Evolutionary conservation across 257 asterid genomes (phyloP).

Genomic region (Jacaranda mimosifolia): DNA sequence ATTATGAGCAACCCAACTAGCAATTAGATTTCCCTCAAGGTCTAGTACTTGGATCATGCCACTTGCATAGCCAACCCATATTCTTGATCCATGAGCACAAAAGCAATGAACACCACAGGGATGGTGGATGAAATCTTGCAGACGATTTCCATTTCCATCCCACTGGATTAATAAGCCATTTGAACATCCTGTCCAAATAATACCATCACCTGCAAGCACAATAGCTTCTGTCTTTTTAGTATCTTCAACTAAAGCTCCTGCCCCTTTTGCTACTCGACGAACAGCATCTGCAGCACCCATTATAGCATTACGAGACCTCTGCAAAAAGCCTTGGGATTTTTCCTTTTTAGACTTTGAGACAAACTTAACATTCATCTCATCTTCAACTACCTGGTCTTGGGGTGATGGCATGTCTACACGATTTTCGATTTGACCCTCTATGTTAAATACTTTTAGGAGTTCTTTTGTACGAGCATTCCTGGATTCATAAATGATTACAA

Average conservation of each 20-base stretch:
- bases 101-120: constrained; percentile 65
- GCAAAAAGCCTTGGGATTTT: constrained; percentile 79
- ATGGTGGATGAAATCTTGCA: constrained; percentile 75
- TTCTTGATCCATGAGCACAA: constrained; percentile 64
- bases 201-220: constrained; percentile 72
- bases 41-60: constrained; percentile 81
- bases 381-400: constrained; percentile 74
- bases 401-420: constrained; percentile 71
- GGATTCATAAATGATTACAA: constrained; percentile 28
- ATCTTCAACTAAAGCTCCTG: constrained; percentile 85
- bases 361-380: constrained; percentile 69
- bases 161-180: constrained; percentile 84
- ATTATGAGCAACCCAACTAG: constrained; percentile 84
- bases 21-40: constrained; percentile 72
- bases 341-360: constrained; percentile 79
- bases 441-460: constrained; percentile 77
- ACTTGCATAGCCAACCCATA: constrained; percentile 89
- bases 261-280: constrained; percentile 85
- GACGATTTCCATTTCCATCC: constrained; percentile 90
- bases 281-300: constrained; percentile 96
- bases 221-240: constrained; percentile 74
- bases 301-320: constrained; percentile 86
- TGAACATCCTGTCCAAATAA: constrained; percentile 88
- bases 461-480: constrained; percentile 93
- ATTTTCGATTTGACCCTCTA: constrained; percentile 88